A percentile compares a stretch with the other conserved stretches of the same genome.
These are phyloP conservation scores for Geranomyces michiganensis DNA, from an alignment of 192 early-diverging fungal genomes.

Conservation along the genomic window DNA sequence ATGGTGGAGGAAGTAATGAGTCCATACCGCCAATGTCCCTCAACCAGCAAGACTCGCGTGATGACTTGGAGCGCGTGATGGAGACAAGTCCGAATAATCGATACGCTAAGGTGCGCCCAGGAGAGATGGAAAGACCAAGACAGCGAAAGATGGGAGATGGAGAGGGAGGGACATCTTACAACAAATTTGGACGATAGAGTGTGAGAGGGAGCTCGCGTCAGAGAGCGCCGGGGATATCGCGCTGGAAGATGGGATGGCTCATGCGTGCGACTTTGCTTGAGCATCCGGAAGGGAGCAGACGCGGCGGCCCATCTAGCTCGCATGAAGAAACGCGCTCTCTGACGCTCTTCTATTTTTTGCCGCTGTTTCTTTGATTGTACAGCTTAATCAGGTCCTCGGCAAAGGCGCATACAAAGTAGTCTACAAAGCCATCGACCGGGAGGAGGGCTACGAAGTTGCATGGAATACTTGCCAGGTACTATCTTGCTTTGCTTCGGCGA, in stretches of 20 bases:
- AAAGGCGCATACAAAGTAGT: constrained; percentile 61
- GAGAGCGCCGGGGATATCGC: no score
- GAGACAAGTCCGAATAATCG: constrained; percentile 49
- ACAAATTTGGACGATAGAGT: no score
- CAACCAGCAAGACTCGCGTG: constrained; percentile 21
- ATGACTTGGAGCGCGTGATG: constrained; percentile 43
- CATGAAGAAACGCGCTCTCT: no score
- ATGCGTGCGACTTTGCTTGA: not conserved
- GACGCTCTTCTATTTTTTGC: constrained; percentile 7
- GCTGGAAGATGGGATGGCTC: no score
- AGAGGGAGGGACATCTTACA: not conserved
- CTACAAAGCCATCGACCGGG: constrained; percentile 57
- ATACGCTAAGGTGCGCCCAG: constrained; percentile 47
- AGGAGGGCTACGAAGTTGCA: constrained; percentile 59
- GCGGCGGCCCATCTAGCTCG: no score
- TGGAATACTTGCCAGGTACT: constrained; percentile 59
- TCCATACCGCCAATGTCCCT: constrained; percentile 33
- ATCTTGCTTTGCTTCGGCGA: not conserved
- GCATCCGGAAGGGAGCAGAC: not conserved
- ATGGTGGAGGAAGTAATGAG: constrained; percentile 20
- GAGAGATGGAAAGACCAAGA: no score
- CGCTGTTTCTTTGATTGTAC: not conserved
- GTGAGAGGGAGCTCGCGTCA: no score
- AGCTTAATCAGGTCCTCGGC: constrained; percentile 52
- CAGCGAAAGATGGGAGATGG: no score